Base-by-base conservation (phyloP, 345 rosid species). In the Gossypium arboreum region DNA sequence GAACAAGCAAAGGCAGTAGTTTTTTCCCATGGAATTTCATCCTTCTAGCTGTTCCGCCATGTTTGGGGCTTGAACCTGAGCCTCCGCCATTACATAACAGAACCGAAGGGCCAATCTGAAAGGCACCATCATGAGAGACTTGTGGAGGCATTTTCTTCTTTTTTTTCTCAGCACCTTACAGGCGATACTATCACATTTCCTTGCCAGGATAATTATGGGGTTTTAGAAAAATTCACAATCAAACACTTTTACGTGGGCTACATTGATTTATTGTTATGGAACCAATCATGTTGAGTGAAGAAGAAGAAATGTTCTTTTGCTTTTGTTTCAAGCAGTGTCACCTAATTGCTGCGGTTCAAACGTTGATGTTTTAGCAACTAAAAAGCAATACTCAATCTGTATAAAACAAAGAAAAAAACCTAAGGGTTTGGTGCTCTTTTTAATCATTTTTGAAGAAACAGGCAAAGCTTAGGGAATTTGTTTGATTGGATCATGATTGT, bases 221-320 rank as follows among this genome's bases (percentile, higher is more conserved):
- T 34, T 34, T 34, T 34, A 5, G 41, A 34, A 34, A 34, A 34
- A 5, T 34, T 34, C 41, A 34, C 41, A 34, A 34, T 6, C 41
- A 34, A 34, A 34, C 41, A 5, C 41, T 34, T 34, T 34, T 34
- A 34, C 7, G 41, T 34, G 41, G 41, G 41, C 41, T 34, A 34
- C 56, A 52, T 52, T 52, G 56, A 52, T 52, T 52, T 52, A 52
- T 17, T 52, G 18, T 16, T 16, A 52, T 52, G 9, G 56, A 4
- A 52, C 8, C 56, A 52, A 52, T 52, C 56, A 16, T 52, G n/a
- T 52, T 52, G 18, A 17, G 56, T 52, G 20, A 52, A 1, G 56
- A 52, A 52, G 78, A 88, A 85, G 93, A 84, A 84, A 88, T 52
- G 64, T 52, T 59, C 2, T 16, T 61, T 89, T 85, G 88, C 90